These are phyloP conservation scores for Hebeloma cylindrosporum DNA, from an alignment of 768 basidiomycete genomes.

Conservation along the genomic window DNA sequence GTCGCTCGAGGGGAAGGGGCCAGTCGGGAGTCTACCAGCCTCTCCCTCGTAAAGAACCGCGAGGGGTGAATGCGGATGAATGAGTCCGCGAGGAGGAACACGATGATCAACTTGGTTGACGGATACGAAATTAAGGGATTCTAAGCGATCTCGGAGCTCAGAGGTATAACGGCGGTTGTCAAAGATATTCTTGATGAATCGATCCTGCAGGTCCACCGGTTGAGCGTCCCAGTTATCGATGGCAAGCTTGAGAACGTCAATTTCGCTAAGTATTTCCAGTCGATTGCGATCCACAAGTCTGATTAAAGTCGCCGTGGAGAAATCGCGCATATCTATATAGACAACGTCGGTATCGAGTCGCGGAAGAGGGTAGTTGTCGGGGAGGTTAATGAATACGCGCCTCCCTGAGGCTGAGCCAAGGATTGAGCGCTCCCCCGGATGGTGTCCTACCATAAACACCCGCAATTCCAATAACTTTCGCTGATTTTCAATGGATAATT, in stretches of 20 bases:
- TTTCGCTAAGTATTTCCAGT: neutral
- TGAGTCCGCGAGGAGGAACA: slow-evolving; percentile 21
- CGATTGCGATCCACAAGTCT: slow-evolving; percentile 3
- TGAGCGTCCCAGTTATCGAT: slow-evolving; percentile 30
- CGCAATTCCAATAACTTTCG: no score
- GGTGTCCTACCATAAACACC: neutral
- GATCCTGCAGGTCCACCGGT: slow-evolving; percentile 18
- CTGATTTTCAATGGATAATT: no score
- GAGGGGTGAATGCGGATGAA: slow-evolving; percentile 33
- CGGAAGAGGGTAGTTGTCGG: slow-evolving; percentile 13
- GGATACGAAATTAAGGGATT: slow-evolving; percentile 30
- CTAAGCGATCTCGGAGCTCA: slow-evolving; percentile 1
- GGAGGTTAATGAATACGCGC: slow-evolving; percentile 6
- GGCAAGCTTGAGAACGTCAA: slow-evolving; percentile 26
- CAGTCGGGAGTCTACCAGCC: slow-evolving; percentile 18
- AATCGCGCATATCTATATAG: slow-evolving; percentile 13
- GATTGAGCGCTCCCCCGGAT: neutral
- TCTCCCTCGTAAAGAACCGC: slow-evolving; percentile 23
- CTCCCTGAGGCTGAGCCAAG: neutral
- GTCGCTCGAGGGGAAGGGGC: slow-evolving; percentile 1
- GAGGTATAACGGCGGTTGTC: slow-evolving; percentile 15
- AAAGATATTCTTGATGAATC: slow-evolving; percentile 29
- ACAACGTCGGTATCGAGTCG: neutral
- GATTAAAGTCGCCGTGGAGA: slow-evolving; percentile 3
- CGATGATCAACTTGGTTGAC: slow-evolving; percentile 14